Evolutionary conservation across 2,329 filamentous ascomycete genomes (phyloP).

Genomic region (Fusarium albosuccineum): DNA sequence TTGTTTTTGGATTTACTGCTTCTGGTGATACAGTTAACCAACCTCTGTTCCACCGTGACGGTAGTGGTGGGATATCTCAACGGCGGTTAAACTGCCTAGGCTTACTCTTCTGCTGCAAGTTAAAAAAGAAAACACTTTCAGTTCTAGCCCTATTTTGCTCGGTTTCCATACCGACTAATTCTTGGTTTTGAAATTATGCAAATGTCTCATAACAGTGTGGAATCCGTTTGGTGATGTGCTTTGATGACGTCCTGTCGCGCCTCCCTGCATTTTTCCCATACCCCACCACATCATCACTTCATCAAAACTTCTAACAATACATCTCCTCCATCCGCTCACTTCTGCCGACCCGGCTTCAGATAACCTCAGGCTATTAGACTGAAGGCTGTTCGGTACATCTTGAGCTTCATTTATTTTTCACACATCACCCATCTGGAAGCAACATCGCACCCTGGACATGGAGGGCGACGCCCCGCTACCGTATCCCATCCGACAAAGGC

Average conservation of each 20-base stretch:
- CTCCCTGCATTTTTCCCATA: conserved; percentile 26
- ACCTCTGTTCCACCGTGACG: too few species aligned
- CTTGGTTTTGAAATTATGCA: not conserved
- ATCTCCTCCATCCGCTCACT: conserved; percentile 3
- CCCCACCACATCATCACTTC: conserved; percentile 16
- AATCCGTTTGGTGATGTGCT: not conserved
- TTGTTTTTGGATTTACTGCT: too few species aligned
- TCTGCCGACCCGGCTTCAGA: not conserved
- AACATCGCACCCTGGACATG: conserved; percentile 32
- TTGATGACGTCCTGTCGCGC: conserved; percentile 31
- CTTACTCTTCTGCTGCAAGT: too few species aligned
- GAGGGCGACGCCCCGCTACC: conserved; percentile 38
- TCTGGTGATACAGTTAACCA: too few species aligned
- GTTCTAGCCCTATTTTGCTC: too few species aligned
- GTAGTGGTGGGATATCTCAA: too few species aligned
- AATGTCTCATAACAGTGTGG: conserved; percentile 20
- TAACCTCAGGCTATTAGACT: not conserved
- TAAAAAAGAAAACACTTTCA: too few species aligned
- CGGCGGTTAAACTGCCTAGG: too few species aligned
- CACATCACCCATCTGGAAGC: not conserved
- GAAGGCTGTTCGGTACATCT: not conserved
- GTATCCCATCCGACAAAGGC: conserved; percentile 38
- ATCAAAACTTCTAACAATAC: conserved; percentile 16
- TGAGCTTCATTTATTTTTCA: not conserved
- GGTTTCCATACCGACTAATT: too few species aligned